Conservation (phyloP, 768 basidiomycete species). For the Rhizopogon sp. region DNA sequence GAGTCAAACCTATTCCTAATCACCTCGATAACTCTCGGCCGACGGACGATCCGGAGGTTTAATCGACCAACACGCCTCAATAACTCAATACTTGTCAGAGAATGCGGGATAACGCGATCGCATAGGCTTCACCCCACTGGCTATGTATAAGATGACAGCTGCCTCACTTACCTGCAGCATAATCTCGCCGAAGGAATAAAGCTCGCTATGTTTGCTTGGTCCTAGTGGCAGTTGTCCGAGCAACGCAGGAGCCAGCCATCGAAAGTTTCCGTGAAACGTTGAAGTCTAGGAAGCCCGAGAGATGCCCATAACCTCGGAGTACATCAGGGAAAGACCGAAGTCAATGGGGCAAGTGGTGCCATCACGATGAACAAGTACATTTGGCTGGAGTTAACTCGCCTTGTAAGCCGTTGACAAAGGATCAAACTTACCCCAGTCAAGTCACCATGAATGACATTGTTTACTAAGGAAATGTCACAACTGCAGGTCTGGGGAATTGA, state of each 20-base stretch:
- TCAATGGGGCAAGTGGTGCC: slow-evolving; percentile 34
- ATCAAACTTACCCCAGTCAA: slow-evolving; percentile 2
- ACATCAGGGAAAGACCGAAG: slow-evolving; percentile 38
- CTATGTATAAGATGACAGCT: neutral
- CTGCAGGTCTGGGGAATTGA: neutral
- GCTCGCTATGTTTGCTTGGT: slow-evolving; percentile 24
- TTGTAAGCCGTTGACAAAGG: neutral
- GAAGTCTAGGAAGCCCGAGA: neutral
- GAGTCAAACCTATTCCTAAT: neutral
- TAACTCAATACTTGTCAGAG: neutral
- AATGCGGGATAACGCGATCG: neutral
- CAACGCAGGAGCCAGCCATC: slow-evolving; percentile 38
- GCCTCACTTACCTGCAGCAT: slow-evolving; percentile 2
- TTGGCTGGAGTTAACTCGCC: neutral
- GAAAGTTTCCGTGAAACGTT: slow-evolving; percentile 26
- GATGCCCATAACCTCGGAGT: slow-evolving; percentile 28
- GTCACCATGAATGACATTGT: slow-evolving; percentile 2
- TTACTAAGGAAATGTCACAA: neutral
- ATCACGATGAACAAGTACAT: slow-evolving; percentile 31
- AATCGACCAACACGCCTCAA: neutral
- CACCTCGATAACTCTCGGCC: neutral
- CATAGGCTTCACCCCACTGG: neutral
- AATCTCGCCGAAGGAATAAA: slow-evolving; percentile 41
- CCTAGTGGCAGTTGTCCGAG: slow-evolving; percentile 10
- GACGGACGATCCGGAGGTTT: neutral